Conservation (phyloP, 2,329 filamentous ascomycete genomes). For the Golovinomyces cichoracearum region DNA sequence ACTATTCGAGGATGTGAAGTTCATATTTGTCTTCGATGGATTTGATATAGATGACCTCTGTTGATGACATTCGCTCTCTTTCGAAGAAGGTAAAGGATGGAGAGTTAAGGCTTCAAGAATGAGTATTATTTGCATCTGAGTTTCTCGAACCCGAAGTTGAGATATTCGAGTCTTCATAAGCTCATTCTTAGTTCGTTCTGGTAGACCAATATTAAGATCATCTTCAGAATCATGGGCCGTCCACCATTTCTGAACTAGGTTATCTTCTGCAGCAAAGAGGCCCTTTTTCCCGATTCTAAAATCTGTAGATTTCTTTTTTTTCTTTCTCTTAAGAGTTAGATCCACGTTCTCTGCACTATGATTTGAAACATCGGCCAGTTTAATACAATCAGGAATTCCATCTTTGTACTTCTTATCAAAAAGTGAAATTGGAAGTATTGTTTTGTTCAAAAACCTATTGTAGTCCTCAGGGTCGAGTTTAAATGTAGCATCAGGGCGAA, state of each 20-base stretch:
- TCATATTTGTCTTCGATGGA: conserved; percentile 8
- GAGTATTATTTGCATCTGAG: conserved; percentile 55
- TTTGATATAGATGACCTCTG: conserved; percentile 2
- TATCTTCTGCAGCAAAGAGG: conserved; percentile 39
- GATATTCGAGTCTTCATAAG: conserved; percentile 33
- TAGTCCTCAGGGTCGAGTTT: conserved; percentile 35
- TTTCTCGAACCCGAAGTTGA: conserved; percentile 46
- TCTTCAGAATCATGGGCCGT: conserved; percentile 24
- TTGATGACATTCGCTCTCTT: not conserved
- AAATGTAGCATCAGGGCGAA: conserved; percentile 32
- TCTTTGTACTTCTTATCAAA: conserved; percentile 64
- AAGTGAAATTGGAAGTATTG: conserved; percentile 38
- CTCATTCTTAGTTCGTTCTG: conserved; percentile 23
- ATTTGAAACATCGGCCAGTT: conserved; percentile 26
- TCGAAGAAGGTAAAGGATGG: conserved; percentile 24
- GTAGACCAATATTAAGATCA: conserved; percentile 20
- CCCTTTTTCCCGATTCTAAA: conserved; percentile 42
- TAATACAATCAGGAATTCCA: conserved; percentile 35
- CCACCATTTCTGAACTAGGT: conserved; percentile 47
- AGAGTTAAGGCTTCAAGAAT: conserved; percentile 53
- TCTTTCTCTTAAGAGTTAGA: conserved; percentile 18
- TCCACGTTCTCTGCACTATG: conserved; percentile 23
- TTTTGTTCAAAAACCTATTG: conserved; percentile 39
- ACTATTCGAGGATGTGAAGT: conserved; percentile 24
- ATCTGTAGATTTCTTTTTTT: conserved; percentile 33